These are phyloP conservation scores for Rhododendron vialii DNA, from an alignment of 148 eudicot genomes.

Conservation along the genomic window DNA sequence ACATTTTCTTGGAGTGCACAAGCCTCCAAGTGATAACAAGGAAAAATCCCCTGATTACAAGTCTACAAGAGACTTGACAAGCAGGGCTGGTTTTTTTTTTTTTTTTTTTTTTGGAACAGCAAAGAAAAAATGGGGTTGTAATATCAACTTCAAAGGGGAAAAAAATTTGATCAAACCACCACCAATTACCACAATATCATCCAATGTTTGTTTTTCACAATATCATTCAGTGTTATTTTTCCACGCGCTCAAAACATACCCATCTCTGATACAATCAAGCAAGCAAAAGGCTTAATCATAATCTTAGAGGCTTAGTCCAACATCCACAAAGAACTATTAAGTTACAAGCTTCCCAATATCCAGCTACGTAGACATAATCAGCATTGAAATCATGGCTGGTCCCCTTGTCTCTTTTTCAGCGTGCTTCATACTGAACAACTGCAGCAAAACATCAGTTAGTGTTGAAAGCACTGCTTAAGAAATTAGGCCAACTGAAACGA, in stretches of 20 bases:
- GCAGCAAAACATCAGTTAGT: slow-evolving; percentile 2
- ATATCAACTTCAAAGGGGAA: neutral
- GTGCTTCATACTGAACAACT: slow-evolving; percentile 51
- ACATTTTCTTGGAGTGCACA: neutral
- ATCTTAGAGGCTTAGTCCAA: neutral
- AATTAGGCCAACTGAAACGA: neutral
- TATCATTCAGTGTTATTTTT: neutral
- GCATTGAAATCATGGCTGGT: neutral
- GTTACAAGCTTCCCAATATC: neutral
- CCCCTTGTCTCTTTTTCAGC: slow-evolving; percentile 14
- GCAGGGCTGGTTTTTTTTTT: too few species aligned
- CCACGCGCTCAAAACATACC: neutral
- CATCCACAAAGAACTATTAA: neutral
- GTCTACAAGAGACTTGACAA: neutral
- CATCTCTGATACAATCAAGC: neutral
- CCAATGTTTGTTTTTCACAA: neutral
- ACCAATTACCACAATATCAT: neutral
- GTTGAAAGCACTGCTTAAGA: neutral
- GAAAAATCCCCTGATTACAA: neutral
- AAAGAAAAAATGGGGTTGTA: neutral
- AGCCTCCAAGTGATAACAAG: neutral
- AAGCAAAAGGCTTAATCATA: neutral
- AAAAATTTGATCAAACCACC: neutral
- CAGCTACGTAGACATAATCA: neutral
- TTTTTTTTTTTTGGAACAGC: too few species aligned